A percentile compares a stretch with the other conserved stretches of the same genome.
These are phyloP conservation scores for Candida dajiaensis DNA, from an alignment of 805 yeast species.

Conservation along the genomic window DNA sequence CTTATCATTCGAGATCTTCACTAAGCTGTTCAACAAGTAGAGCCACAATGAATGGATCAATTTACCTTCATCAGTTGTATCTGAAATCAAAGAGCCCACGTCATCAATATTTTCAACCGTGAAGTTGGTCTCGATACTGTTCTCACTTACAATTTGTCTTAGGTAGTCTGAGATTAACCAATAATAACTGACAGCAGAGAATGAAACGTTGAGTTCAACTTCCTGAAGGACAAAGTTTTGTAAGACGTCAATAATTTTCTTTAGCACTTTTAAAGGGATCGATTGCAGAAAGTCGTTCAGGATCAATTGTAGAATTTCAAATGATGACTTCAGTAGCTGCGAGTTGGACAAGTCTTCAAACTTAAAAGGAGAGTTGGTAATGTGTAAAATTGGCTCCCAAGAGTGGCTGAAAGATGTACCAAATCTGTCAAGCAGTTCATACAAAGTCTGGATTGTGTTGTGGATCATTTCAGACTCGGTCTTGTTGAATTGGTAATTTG, in stretches of 20 bases:
- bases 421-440: conserved; percentile 69
- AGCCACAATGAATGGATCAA: conserved; percentile 49
- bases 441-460: conserved; percentile 54
- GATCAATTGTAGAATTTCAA: conserved; percentile 76
- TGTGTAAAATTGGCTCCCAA: conserved; percentile 69
- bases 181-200: conserved; percentile 85
- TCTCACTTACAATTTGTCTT: conserved; percentile 21
- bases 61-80: conserved; percentile 18
- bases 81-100: conserved; percentile 22
- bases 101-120: conserved; percentile 13
- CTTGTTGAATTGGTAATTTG: conserved; percentile 33
- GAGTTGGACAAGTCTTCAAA: conserved; percentile 24
- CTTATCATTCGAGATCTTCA: conserved; percentile 55
- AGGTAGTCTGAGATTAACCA: conserved; percentile 86
- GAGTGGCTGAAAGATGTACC: conserved; percentile 57
- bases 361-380: conserved; percentile 52
- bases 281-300: conserved; percentile 78
- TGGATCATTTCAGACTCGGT: conserved; percentile 67
- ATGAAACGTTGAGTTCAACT: conserved; percentile 78
- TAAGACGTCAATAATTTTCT: conserved; percentile 63
- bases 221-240: conserved; percentile 66
- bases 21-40: conserved; percentile 54
- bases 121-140: conserved; percentile 5
- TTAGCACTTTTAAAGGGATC: conserved; percentile 61
- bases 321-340: conserved; percentile 55